Percentiles rank a stretch among this genome's conserved stretches.
phyloP scores from a whole-genome alignment of 495 filamentous ascomycete species.

The Talaromyces proteolyticus region DNA sequence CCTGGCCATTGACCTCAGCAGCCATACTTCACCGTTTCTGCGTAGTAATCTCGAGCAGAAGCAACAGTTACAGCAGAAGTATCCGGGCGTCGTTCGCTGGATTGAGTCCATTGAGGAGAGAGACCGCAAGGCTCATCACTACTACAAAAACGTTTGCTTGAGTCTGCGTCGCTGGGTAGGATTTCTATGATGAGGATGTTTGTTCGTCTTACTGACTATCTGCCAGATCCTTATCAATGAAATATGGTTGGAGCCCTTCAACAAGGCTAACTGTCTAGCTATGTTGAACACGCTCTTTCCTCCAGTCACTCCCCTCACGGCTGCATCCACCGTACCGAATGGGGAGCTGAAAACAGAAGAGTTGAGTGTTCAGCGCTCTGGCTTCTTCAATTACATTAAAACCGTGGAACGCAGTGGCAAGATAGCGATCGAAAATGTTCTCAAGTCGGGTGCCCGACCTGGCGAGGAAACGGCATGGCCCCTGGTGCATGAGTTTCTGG shows the following conservation, averaged over 20 bases:
- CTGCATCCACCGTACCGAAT: slow-evolving; percentile 41
- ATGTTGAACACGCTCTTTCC: slow-evolving; percentile 78
- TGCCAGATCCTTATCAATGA: slow-evolving; percentile 63
- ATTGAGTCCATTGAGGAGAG: slow-evolving; percentile 45
- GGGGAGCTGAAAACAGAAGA: slow-evolving; percentile 47
- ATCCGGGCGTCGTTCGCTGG: slow-evolving; percentile 51
- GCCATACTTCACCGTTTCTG: background rate
- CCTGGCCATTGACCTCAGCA: slow-evolving; percentile 32
- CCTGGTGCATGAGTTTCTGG: slow-evolving; percentile 44
- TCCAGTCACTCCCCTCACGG: slow-evolving; percentile 30
- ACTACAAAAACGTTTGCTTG: slow-evolving; percentile 63
- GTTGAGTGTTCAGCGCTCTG: slow-evolving; percentile 53
- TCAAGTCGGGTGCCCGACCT: slow-evolving; percentile 42
- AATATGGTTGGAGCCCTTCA: slow-evolving; percentile 57
- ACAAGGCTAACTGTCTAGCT: slow-evolving; percentile 64
- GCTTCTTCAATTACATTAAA: slow-evolving; percentile 62
- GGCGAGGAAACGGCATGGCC: slow-evolving; percentile 54
- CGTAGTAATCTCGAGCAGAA: slow-evolving; percentile 25
- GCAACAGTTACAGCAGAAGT: slow-evolving; percentile 35
- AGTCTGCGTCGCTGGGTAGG: slow-evolving; percentile 67
- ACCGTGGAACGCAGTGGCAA: slow-evolving; percentile 54
- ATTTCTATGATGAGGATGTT: no score
- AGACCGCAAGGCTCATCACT: slow-evolving; percentile 49
- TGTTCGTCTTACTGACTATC: slow-evolving; percentile 17
- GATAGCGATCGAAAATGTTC: slow-evolving; percentile 47